phyloP scores from a whole-genome alignment of 2,329 filamentous ascomycete species.

The Herpotrichia juniperi region DNA sequence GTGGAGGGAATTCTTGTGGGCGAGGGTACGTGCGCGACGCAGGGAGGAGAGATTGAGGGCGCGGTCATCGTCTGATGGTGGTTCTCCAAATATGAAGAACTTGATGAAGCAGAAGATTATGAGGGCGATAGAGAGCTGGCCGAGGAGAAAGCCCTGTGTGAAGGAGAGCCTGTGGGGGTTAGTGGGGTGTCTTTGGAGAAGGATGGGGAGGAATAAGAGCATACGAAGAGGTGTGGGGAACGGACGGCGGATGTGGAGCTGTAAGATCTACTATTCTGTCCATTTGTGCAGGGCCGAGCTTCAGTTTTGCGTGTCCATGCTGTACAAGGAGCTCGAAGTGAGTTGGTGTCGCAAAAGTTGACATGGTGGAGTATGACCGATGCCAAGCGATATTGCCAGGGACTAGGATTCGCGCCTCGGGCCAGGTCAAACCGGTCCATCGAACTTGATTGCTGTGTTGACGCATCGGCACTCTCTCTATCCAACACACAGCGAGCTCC shows the following conservation, averaged over 20 bases:
- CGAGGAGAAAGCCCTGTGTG: conserved; percentile 89
- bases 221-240: conserved; percentile 27
- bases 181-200: conserved; percentile 1
- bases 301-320: background rate
- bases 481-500: no score
- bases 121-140: conserved; percentile 89
- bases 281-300: background rate
- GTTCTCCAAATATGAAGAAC: conserved; percentile 99
- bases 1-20: conserved; percentile 58
- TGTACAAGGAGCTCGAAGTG: background rate
- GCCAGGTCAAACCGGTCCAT: no score
- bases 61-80: conserved; percentile 80
- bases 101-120: conserved; percentile 96
- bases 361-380: background rate
- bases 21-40: conserved; percentile 73
- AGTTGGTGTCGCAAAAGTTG: background rate
- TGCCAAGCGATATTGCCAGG: background rate
- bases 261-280: conserved; percentile 2
- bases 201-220: background rate
- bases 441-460: no score
- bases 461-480: no score
- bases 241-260: conserved; percentile 15
- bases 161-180: conserved; percentile 73
- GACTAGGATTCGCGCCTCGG: background rate
- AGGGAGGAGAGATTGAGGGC: conserved; percentile 77